Evolutionary conservation across 768 basidiomycete species (phyloP).

Genomic region (Naganishia vishniacii): DNA sequence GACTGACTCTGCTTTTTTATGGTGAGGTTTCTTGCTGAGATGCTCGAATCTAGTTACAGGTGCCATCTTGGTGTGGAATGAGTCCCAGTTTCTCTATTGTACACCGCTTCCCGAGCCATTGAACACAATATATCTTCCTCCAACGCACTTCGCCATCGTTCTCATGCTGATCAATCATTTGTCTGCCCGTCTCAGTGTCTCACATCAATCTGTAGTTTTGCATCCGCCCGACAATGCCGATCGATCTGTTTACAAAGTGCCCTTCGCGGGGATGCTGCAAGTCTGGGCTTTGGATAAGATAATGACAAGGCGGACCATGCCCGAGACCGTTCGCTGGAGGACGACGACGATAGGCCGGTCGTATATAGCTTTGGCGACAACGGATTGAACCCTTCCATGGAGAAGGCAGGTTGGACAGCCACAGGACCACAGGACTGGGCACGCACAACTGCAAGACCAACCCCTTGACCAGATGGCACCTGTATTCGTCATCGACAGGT

Average conservation of each 20-base stretch:
- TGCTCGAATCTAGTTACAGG: conserved; percentile 40
- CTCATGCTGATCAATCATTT: background rate
- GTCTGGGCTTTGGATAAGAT: background rate
- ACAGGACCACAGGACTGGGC: background rate
- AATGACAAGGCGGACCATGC: no score
- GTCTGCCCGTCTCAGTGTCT: background rate
- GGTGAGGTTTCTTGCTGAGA: conserved; percentile 34
- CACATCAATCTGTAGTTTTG: background rate
- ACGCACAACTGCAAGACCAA: no score
- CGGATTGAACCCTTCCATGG: no score
- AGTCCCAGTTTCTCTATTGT: no score
- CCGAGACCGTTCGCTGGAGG: no score
- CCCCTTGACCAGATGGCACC: conserved; percentile 1
- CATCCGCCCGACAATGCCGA: background rate
- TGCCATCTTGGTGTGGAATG: conserved; percentile 26
- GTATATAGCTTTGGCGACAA: no score
- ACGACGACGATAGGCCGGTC: no score
- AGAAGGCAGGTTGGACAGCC: no score
- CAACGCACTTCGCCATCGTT: background rate
- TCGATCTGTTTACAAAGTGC: background rate
- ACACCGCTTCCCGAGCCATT: no score
- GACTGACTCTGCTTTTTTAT: conserved; percentile 41
- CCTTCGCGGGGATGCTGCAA: background rate
- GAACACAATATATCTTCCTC: background rate
- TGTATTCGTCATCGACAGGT: conserved; percentile 35